phyloP scores from a whole-genome alignment of 768 basidiomycete genomes.

The Podaxis sp. region DNA sequence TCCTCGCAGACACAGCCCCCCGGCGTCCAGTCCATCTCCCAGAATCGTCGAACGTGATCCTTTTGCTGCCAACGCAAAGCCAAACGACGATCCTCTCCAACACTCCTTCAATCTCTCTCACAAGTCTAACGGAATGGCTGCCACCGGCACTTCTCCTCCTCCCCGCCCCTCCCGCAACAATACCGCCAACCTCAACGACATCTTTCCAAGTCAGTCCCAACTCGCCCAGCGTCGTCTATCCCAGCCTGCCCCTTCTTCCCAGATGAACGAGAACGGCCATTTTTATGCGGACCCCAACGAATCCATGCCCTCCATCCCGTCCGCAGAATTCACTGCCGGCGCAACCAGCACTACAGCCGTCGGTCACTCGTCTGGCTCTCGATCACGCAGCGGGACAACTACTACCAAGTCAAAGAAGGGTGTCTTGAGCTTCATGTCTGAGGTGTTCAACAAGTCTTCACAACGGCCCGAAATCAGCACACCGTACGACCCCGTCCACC shows the following conservation, averaged over 20 bases:
- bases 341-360: constrained; percentile 21
- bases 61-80: constrained; percentile 45
- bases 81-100: constrained; percentile 22
- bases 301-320: constrained; percentile 35
- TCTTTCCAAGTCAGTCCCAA: constrained; percentile 49
- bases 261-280: constrained; percentile 33
- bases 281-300: constrained; percentile 49
- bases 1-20: constrained; percentile 52
- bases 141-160: constrained; percentile 54
- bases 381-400: constrained; percentile 48
- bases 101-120: constrained; percentile 29
- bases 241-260: constrained; percentile 36
- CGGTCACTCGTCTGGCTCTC: constrained; percentile 23
- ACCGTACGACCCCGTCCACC: constrained; percentile 97
- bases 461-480: constrained; percentile 93
- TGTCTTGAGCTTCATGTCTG: constrained; percentile 74
- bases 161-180: constrained; percentile 83
- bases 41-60: constrained; percentile 55
- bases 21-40: constrained; percentile 34
- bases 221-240: constrained; percentile 53
- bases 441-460: constrained; percentile 57
- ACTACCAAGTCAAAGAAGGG: constrained; percentile 59
- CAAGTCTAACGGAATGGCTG: constrained; percentile 35
- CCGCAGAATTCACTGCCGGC: constrained; percentile 27
- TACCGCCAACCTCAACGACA: constrained; percentile 77